phyloP scores from a whole-genome alignment of 2,329 filamentous ascomycete genomes.

The Reticulascus tulasneorum region DNA sequence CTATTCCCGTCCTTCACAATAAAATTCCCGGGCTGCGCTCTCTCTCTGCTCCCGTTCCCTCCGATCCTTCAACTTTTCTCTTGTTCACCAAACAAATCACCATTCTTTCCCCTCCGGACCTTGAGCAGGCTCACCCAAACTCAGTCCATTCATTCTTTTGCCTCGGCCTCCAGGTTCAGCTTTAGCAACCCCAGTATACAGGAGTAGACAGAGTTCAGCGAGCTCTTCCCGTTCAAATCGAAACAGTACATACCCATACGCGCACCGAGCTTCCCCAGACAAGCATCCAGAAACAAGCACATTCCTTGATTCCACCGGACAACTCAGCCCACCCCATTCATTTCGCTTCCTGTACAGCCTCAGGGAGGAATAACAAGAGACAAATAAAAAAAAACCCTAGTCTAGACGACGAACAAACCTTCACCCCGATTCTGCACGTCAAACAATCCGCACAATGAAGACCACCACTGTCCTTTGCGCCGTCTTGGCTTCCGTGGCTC shows the following conservation, averaged over 20 bases:
- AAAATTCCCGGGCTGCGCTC: neutral
- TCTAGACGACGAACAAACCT: neutral
- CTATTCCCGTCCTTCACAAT: neutral
- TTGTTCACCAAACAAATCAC: neutral
- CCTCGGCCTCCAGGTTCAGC: constrained; percentile 12
- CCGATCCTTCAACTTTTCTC: too few relatives aligned
- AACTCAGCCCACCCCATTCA: constrained; percentile 8
- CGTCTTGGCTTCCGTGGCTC: constrained; percentile 38
- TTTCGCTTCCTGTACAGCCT: constrained; percentile 13
- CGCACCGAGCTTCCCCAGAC: constrained; percentile 9
- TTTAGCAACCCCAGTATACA: constrained; percentile 2
- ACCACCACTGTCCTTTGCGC: constrained; percentile 33
- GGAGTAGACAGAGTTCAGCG: constrained; percentile 12
- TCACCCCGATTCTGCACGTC: neutral
- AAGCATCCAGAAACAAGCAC: too few relatives aligned
- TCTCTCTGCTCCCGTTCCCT: neutral
- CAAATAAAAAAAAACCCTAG: too few relatives aligned
- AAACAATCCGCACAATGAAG: constrained; percentile 33
- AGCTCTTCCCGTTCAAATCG: constrained; percentile 10
- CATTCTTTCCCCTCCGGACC: neutral
- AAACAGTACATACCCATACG: constrained; percentile 7
- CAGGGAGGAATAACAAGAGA: constrained; percentile 1
- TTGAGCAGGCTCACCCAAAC: constrained; percentile 1
- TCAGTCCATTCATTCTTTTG: neutral
- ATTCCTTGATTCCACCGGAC: constrained; percentile 8